Base-by-base conservation (phyloP, 2,329 filamentous ascomycete species). In the Penicillium capsulatum region DNA sequence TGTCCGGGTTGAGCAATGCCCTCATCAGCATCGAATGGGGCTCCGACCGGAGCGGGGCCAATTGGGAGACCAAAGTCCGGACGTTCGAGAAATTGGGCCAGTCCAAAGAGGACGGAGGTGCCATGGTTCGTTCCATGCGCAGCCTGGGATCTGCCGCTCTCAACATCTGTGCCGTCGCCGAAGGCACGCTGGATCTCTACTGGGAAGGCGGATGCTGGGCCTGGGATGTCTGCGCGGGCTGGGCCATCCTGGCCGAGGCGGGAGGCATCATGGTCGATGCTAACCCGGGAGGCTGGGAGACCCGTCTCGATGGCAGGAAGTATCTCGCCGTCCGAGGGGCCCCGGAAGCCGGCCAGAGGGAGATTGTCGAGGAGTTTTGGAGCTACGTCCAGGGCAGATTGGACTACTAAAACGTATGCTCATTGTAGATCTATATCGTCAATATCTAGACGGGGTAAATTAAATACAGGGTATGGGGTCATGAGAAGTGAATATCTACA, bases 161-260 rank as follows among this genome's bases (percentile, higher is more conserved):
- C 51, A 81, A 81, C 55, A 59, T 81, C 10, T 82, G 79, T 53
- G 70, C 63, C 5, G 77, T 82, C 17, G 79, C 79, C 3, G 66
- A 68, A 24, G 79, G 79, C 0, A 65, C 66, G 15, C 42, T 81
- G 35, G 79, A 83, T 61, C 53, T 77, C n/a, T 81, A 81, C 45
- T 83, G 79, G 79, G 79, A 82, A 53, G 77, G 74, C 2, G 79
- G 79, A 0, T 80, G 76, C 53, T 82, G 77, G 78, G 76, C 76
- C 6, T 82, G 79, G 79, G 79, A 82, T 66, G 77, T 82, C 7
- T 80, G 76, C 53, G 79, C 79, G 3, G 79, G 74, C 0, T 81
- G 77, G 79, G 71, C 79, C 2, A 74, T 82, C 36, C 52, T 82
- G 29, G 69, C 67, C 16, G 79, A 82, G 59, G 76, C 79, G 1